phyloP scores from a whole-genome alignment of 495 filamentous ascomycete species.

The Lasiosphaeria miniovina region DNA sequence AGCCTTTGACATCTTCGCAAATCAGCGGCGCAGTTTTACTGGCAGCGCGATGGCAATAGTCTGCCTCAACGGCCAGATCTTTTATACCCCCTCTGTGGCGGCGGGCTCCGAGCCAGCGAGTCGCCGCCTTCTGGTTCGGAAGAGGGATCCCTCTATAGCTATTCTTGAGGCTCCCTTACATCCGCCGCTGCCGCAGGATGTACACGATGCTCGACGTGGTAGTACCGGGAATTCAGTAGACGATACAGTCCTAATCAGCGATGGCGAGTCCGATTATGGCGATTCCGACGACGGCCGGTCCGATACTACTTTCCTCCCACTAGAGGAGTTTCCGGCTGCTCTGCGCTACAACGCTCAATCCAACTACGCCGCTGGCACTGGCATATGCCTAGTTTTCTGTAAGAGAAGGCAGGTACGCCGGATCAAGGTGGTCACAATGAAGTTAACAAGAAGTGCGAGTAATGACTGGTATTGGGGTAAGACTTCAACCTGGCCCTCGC shows the following conservation, averaged over 20 bases:
- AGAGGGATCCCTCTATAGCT: conserved; percentile 11
- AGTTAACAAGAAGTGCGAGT: too few species aligned
- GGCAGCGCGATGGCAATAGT: conserved; percentile 12
- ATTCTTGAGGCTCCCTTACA: conserved; percentile 11
- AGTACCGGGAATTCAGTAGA: conserved; percentile 7
- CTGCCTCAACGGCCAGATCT: conserved; percentile 20
- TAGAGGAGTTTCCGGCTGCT: conserved; percentile 11
- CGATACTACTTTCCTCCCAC: conserved; percentile 14
- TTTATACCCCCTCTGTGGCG: conserved; percentile 16
- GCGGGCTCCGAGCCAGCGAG: conserved; percentile 12
- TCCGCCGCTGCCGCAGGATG: conserved; percentile 10
- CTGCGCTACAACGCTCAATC: conserved; percentile 11
- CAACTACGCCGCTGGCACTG: conserved; percentile 11
- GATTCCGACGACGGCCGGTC: conserved; percentile 13
- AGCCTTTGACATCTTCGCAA: too few species aligned
- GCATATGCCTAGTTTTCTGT: conserved; percentile 20
- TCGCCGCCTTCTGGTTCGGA: conserved; percentile 3
- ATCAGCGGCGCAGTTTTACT: too few species aligned
- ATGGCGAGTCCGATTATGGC: conserved; percentile 14
- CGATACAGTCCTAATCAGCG: conserved; percentile 15
- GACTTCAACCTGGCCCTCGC: too few species aligned
- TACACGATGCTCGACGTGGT: conserved; percentile 6
- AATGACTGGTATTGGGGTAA: too few species aligned
- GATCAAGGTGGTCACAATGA: too few species aligned
- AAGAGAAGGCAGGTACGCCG: too few species aligned